Base-by-base conservation (phyloP, 345 rosid genomes). In the Mangifera indica region DNA sequence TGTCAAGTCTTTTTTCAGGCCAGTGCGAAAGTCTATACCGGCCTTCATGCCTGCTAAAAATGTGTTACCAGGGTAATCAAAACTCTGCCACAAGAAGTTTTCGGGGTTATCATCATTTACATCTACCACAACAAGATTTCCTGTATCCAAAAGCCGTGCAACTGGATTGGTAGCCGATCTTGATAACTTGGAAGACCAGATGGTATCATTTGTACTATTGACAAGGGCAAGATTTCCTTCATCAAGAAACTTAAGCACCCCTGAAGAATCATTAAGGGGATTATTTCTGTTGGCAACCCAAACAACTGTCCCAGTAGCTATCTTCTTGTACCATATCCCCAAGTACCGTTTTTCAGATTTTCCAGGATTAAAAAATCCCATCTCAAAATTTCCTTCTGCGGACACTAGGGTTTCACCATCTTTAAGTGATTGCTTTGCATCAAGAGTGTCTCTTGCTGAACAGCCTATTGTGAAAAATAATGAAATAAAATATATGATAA, bases 311-410 rank as follows among this genome's bases (percentile, higher is more conserved):
- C 1, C 3, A 0, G 11, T 17, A 40, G 74, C 24, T 24, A 74
- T n/a, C 12, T 74, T 66, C 29, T 61, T 69, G 66, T 70, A 79
- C 79, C 82, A 77, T 22, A 77, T 81, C 63, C 84, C 84, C 10
- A 77, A 1, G 49, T 81, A 81, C 0, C 69, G 44, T 10, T 69
- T 71, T 20, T 17, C 24, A 6, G 76, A 77, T 26, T 26, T 67
- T 3, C 76, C 78, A 0, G 74, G 81, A 25, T 40, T 60, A 70
- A 77, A 77, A 53, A 81, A 81, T 22, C 84, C 84, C 18, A 81
- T 66, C 20, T 71, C 72, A 54, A 71, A 77, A 49, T 51, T 75
- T 24, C 71, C 81, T 37, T n/a, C 65, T 48, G 11, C 45, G 10
- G 84, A 77, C 10, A 81, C 74, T 0, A 77, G 51, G 44, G 81